Conservation (phyloP, 2,329 filamentous ascomycete species). For the Colletotrichum sp. region DNA sequence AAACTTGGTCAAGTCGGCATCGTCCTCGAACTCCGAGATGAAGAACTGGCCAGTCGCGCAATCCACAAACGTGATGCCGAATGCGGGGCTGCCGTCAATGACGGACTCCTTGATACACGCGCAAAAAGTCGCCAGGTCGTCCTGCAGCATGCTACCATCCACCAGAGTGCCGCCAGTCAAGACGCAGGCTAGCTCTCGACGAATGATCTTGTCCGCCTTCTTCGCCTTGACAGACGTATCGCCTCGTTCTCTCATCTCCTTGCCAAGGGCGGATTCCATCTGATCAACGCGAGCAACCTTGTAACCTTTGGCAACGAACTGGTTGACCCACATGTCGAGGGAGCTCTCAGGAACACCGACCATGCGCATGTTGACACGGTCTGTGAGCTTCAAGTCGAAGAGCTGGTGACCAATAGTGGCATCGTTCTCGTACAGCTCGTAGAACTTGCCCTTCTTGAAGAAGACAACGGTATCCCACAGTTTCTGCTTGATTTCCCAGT, state of each 20-base stretch:
- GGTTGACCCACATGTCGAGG: slow-evolving; percentile 95
- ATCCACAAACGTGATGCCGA: slow-evolving; percentile 93
- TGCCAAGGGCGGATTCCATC: slow-evolving; percentile 92
- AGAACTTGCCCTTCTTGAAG: slow-evolving; percentile 99
- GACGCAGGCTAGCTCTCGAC: slow-evolving; percentile 87
- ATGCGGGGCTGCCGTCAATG: slow-evolving; percentile 76
- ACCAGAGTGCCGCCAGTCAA: slow-evolving; percentile 92
- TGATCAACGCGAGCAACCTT: slow-evolving; percentile 98
- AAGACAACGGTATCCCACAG: slow-evolving; percentile 98
- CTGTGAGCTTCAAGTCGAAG: slow-evolving; percentile 96
- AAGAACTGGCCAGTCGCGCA: slow-evolving; percentile 96
- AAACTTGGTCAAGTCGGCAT: slow-evolving; percentile 92
- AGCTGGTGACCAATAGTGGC: slow-evolving; percentile 95
- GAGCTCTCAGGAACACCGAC: slow-evolving; percentile 96
- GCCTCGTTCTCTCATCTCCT: slow-evolving; percentile 97
- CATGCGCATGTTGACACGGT: slow-evolving; percentile 99
- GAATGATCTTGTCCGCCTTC: slow-evolving; percentile 93
- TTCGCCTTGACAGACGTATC: slow-evolving; percentile 60
- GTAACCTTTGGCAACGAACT: slow-evolving; percentile 97
- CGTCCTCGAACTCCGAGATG: slow-evolving; percentile 89
- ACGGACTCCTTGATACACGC: slow-evolving; percentile 89
- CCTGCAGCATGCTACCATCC: slow-evolving; percentile 94
- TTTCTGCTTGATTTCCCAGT: slow-evolving; percentile 99
- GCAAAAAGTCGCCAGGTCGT: slow-evolving; percentile 97
- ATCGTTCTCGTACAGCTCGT: slow-evolving; percentile 97